Conservation (phyloP, 2,329 filamentous ascomycete species). For the Penicillium vulpinum region DNA sequence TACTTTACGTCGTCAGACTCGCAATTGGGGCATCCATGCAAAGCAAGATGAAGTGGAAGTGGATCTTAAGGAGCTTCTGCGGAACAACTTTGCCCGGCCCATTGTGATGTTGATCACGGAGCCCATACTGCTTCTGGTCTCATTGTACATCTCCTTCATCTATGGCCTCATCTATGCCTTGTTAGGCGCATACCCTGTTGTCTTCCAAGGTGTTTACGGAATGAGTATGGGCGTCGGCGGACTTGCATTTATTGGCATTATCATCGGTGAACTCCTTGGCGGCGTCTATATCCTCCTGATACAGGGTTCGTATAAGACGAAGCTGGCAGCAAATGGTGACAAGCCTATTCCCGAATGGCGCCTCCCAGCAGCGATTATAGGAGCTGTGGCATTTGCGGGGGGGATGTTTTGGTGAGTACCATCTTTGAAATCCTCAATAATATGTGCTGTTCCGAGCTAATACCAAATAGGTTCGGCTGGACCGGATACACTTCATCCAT, state of each 20-base stretch:
- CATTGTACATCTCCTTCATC: constrained; percentile 35
- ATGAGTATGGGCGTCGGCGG: constrained; percentile 71
- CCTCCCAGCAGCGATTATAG: constrained; percentile 53
- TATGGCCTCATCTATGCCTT: constrained; percentile 35
- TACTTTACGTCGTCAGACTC: constrained; percentile 52
- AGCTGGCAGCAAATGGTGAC: constrained; percentile 65
- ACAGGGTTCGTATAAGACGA: constrained; percentile 67
- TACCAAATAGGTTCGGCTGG: constrained; percentile 60
- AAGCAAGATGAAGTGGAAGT: constrained; percentile 53
- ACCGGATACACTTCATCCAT: constrained; percentile 55
- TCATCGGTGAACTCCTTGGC: constrained; percentile 69
- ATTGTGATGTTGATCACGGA: constrained; percentile 39
- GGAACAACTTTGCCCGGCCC: constrained; percentile 49
- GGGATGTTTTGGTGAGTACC: constrained; percentile 65
- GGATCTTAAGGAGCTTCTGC: constrained; percentile 46
- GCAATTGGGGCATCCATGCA: constrained; percentile 60
- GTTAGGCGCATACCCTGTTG: constrained; percentile 38
- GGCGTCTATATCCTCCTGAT: constrained; percentile 64
- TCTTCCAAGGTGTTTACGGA: constrained; percentile 39
- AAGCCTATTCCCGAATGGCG: constrained; percentile 59
- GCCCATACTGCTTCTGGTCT: constrained; percentile 37
- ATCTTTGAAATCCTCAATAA: background rate
- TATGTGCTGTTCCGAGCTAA: background rate
- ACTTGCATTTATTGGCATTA: constrained; percentile 81
- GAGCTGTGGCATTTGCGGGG: constrained; percentile 53